These are phyloP conservation scores for Globisporangium perplexum DNA, from an alignment of 352 stramenopile genomes.

Conservation along the genomic window DNA sequence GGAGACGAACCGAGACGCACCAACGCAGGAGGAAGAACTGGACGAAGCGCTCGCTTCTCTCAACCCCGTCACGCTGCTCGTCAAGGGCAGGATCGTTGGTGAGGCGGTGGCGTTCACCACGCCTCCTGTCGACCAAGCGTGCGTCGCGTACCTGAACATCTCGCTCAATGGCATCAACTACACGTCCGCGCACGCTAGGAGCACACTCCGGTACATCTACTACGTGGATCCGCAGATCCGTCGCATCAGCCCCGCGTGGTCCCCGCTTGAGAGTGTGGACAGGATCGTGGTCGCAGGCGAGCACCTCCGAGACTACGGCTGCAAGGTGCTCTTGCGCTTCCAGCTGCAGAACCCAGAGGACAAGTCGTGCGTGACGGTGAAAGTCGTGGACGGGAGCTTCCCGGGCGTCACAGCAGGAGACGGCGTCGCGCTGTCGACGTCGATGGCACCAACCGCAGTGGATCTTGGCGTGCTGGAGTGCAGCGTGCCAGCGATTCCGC, in stretches of 20 bases:
- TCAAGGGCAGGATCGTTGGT: constrained; percentile 54
- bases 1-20: not conserved
- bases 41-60: not conserved
- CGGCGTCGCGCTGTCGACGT: not conserved
- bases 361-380: constrained; percentile 8
- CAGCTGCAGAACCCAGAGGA: constrained; percentile 26
- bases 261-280: constrained; percentile 25
- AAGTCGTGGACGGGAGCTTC: constrained; percentile 27
- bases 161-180: constrained; percentile 77
- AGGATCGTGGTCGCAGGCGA: constrained; percentile 37
- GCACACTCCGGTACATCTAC: constrained; percentile 47
- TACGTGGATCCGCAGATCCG: constrained; percentile 48
- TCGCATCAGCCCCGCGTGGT: constrained; percentile 45
- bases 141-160: constrained; percentile 52
- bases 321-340: constrained; percentile 38
- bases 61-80: constrained; percentile 14
- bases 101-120: constrained; percentile 51
- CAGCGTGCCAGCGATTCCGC: constrained; percentile 24
- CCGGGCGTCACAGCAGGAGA: constrained; percentile 5
- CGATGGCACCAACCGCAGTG: not conserved
- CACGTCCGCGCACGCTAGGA: constrained; percentile 36
- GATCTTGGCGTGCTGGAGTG: constrained; percentile 12
- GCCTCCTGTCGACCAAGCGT: constrained; percentile 29
- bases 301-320: constrained; percentile 46
- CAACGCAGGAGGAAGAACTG: not conserved